Percentiles rank a stretch among this genome's conserved stretches.
These are phyloP conservation scores for Ocimum tenuiflorum DNA, from an alignment of 257 asterid genomes.

Conservation along the genomic window DNA sequence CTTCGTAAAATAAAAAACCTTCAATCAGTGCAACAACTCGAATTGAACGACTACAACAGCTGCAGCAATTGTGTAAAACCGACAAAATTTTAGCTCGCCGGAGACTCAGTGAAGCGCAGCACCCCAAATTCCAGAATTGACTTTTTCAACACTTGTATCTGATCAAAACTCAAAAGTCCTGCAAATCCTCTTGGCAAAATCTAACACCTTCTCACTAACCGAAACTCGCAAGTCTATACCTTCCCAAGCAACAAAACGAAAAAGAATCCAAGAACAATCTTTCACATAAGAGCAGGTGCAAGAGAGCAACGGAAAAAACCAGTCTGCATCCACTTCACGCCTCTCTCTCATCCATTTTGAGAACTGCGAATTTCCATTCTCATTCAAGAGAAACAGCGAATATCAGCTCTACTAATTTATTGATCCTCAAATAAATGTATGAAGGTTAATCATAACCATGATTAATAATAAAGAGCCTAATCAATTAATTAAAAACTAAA, in stretches of 20 bases:
- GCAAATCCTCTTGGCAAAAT: slow-evolving; percentile 14
- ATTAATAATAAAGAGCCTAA: neutral
- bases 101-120: slow-evolving; percentile 4
- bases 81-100: slow-evolving; percentile 8
- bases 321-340: slow-evolving; percentile 20
- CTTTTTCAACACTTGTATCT: neutral
- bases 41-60: slow-evolving; percentile 3
- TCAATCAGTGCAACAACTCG: neutral
- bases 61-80: no score
- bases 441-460: slow-evolving; percentile 4
- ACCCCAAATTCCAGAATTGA: neutral
- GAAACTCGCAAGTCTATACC: neutral
- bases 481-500: neutral
- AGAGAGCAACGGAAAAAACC: neutral
- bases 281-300: neutral
- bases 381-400: slow-evolving; percentile 21
- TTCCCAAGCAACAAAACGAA: neutral
- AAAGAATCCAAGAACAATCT: neutral
- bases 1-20: neutral
- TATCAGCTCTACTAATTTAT: slow-evolving; percentile 30
- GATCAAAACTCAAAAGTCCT: slow-evolving; percentile 4
- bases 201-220: slow-evolving; percentile 12
- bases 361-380: slow-evolving; percentile 8
- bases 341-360: slow-evolving; percentile 17
- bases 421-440: slow-evolving; percentile 9